Evolutionary conservation across 768 basidiomycete genomes (phyloP).

Genomic region (Suillus sp.): DNA sequence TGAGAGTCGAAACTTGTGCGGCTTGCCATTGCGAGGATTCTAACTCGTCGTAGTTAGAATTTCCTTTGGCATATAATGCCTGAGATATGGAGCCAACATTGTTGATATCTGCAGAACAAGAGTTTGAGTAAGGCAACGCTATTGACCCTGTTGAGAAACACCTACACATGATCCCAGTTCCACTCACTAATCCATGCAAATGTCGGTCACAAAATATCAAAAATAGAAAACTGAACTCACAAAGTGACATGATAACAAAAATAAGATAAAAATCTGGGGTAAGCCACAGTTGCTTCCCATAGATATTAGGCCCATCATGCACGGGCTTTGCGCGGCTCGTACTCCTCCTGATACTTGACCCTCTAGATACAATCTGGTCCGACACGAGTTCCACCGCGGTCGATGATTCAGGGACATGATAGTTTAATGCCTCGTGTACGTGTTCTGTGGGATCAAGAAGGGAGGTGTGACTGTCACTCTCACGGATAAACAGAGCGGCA

Average conservation of each 20-base stretch:
- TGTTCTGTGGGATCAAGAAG: constrained; percentile 24
- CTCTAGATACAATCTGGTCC: constrained; percentile 3
- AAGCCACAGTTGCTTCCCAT: constrained; percentile 52
- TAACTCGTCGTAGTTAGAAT: constrained; percentile 63
- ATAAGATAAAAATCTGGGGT: constrained; percentile 67
- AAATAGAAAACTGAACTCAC: constrained; percentile 41
- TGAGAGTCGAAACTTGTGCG: constrained; percentile 80
- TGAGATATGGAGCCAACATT: constrained; percentile 83
- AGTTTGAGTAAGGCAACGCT: constrained; percentile 10
- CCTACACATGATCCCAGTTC: constrained; percentile 78
- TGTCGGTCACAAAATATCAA: constrained; percentile 3
- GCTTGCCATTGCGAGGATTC: constrained; percentile 78
- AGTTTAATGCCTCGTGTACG: constrained; percentile 20
- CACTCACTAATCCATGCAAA: constrained; percentile 50
- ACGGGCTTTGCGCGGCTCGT: constrained; percentile 1
- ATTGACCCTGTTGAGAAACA: constrained; percentile 9
- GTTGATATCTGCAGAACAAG: constrained; percentile 68
- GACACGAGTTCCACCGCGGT: constrained; percentile 30
- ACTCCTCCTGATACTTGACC: not conserved
- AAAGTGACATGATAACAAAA: constrained; percentile 52
- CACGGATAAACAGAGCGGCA: constrained; percentile 26
- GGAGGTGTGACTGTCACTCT: constrained; percentile 30
- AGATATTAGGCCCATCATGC: constrained; percentile 47
- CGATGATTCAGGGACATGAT: constrained; percentile 22
- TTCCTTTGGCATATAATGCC: constrained; percentile 61